Evolutionary conservation across 176 grass and related monocot genomes (phyloP), one percentile per base, ranked within the genome.

Genomic region (Triticum timopheevii): DNA sequence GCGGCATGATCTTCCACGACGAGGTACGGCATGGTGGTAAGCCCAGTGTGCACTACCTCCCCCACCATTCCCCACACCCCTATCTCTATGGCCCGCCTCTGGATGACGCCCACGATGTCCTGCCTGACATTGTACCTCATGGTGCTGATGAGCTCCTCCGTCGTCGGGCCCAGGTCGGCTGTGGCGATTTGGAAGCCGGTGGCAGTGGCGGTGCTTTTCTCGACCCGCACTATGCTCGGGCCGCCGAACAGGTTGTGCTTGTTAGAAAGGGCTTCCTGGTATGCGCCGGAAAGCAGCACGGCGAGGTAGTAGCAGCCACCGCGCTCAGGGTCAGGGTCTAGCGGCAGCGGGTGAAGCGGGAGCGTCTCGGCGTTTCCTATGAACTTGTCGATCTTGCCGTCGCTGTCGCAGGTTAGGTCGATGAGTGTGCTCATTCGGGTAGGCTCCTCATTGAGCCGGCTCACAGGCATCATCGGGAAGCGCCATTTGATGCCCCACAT

Each of bases 361-460:
- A 90, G 15, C 13, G 79, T 87, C 35, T 23, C 40, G 27, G 1
- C 3, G 16, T 24, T 34, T 17, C 65, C 24, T 39, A 90, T 90
- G 89, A 90, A 90, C 36, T 59, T 77, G 4, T 87, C 75, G 0
- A 83, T 16, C 66, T 87, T 83, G 0, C 79, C 80, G 80, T 90
- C 89, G 45, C 79, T 90, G 75, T 90, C 80, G 80, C 84, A 73
- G 36, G 84, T 83, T 50, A 90, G 8, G 79, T 90, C 79, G 19
- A 87, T 0, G 47, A 90, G 84, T 44, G 52, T 87, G 62, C 59
- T 47, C 25, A 5, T 87, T 22, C 28, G 36, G 12, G 52, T 52
- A 22, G 84, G 88, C 44, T 8, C 1, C 72, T 90, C 83, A 24
- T 76, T 1, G 2, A 87, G 84, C 33, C 78, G 84, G 80, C 73